Base-by-base conservation (phyloP, 345 rosid genomes). In the Fremontodendron californicum region DNA sequence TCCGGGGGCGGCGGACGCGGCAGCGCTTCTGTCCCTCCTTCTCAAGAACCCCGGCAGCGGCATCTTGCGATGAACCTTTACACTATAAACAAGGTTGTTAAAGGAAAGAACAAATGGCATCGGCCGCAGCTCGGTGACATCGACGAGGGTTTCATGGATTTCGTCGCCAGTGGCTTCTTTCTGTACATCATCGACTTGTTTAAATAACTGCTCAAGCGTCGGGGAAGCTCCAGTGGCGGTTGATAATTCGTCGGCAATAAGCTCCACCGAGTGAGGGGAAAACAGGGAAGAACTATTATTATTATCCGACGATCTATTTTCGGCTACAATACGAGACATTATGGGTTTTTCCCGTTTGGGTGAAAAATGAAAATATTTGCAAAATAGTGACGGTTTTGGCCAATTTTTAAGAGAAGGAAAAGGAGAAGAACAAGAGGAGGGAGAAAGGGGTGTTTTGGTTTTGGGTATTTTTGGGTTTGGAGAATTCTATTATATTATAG, bases 181-280 rank as follows among this genome's bases (percentile, higher is more conserved):
- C 6, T 86, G 75, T 0, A 73, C 92, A 15, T 92, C 96, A 0
- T 93, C 94, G 1, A 94, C 97, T 21, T 80, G 85, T 86, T 92
- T 92, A 10, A 96, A 80, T 16, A 96, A 84, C 81, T 93, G 92
- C 1, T 94, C 98, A 25, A 96, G 86, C 0, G 97, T 93, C 0
- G 88, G 87, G 0, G 86, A 85, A 52, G 48, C 58, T 62, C 54
- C 52, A 18, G 78, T 2, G 15, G 25, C 11, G 13, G 77, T 2
- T 31, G 78, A n/a, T 25, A 71, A 23, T 6, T 27, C 54, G 5
- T 21, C 61, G 7, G 78, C 75, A 77, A 12, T 73, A 71, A 85
- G 85, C 82, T 90, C 92, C 83, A 85, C 80, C 33, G 83, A 73
- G n/a, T 71, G 78, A 9, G 82, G 4, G 72, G 81, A 84, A 73